Conservation (phyloP, 2,329 filamentous ascomycete genomes). For the Acarospora socialis region DNA sequence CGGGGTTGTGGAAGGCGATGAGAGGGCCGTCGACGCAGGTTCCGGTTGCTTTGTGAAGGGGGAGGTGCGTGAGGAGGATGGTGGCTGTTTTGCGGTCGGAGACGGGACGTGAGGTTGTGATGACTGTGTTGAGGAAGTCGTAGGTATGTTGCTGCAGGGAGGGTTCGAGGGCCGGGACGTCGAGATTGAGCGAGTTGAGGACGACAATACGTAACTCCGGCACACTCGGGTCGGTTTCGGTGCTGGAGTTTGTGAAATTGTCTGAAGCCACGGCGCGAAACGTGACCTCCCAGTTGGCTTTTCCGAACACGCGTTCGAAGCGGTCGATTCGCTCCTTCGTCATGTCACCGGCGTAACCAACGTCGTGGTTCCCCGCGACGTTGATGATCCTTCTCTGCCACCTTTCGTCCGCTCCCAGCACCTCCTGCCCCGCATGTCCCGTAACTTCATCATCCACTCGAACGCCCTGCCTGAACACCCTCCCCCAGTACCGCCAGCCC, state of each 20-base stretch:
- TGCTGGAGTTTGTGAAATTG: constrained; percentile 19
- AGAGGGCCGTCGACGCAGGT: constrained; percentile 73
- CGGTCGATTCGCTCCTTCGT: constrained; percentile 58
- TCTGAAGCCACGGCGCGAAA: constrained; percentile 43
- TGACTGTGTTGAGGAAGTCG: constrained; percentile 49
- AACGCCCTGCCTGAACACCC: constrained; percentile 57
- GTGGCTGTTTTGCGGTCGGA: constrained; percentile 56
- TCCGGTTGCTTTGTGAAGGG: constrained; percentile 68
- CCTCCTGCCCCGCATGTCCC: constrained; percentile 17
- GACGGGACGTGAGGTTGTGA: constrained; percentile 41
- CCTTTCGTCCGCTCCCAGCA: constrained; percentile 27
- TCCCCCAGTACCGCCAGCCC: constrained; percentile 62
- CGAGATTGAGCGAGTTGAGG: constrained; percentile 87
- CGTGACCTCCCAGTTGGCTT: constrained; percentile 76
- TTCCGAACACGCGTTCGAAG: constrained; percentile 76
- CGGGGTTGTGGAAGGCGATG: constrained; percentile 62
- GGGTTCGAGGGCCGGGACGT: constrained; percentile 57
- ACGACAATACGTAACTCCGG: constrained; percentile 71
- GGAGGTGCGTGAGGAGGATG: constrained; percentile 80
- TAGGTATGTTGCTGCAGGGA: constrained; percentile 65
- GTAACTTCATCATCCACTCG: constrained; percentile 40
- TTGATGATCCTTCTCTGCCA: constrained; percentile 79
- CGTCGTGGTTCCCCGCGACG: constrained; percentile 87
- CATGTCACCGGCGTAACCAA: constrained; percentile 90
- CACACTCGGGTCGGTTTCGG: constrained; percentile 22